Evolutionary conservation across 495 filamentous ascomycete species (phyloP), one percentile per base, ranked within the genome.

Genomic region (Evansstolkia leycettana): DNA sequence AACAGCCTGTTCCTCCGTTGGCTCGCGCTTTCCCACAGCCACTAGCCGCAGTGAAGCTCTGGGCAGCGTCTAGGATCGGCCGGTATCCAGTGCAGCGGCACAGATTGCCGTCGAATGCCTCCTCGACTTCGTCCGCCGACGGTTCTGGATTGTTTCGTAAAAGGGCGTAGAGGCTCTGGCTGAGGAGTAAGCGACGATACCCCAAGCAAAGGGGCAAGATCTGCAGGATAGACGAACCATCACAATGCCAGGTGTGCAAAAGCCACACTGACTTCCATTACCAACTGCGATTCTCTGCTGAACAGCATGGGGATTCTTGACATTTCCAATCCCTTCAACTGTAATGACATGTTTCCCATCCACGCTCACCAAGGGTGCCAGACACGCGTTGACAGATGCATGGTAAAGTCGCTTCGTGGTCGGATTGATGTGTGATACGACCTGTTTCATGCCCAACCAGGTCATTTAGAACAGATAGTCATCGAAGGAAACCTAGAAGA

Each of bases 331-430:
- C n/a, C 90, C 90, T 57, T 98, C 90, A 9, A 98, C 77, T 6
- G 90, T 98, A 46, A 98, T 88, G 42, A 98, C 88, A 70, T 98
- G 90, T 57, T 98, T 98, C 16, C 90, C 90, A 59, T 95, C 90
- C 10, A 98, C 73, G 41, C 85, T 89, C 19, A 87, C 78, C 34
- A 98, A 66, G 1, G 90, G 90, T 10, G 89, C 89, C 20, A 98
- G 70, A 52, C 90, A 98, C 28, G 90, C 90, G 52, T 96, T 96
- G 35, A 94, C 82, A 14, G 78, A 84, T 34, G 86, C 84, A 57
- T 96, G 86, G 48, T 87, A 86, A 39, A 87, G 72, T 39, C 80
- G 71, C 51, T 78, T 82, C 29, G 85, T 92, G 6, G 89, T 95
- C 11, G 84, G 84, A 55, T 94, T 95, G 46, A 81, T 77, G 55